Evolutionary conservation across 225 moss, liverwort and hornwort genomes (phyloP), one percentile per base, ranked within the genome.

Genomic region (Lunularia cruciata): DNA sequence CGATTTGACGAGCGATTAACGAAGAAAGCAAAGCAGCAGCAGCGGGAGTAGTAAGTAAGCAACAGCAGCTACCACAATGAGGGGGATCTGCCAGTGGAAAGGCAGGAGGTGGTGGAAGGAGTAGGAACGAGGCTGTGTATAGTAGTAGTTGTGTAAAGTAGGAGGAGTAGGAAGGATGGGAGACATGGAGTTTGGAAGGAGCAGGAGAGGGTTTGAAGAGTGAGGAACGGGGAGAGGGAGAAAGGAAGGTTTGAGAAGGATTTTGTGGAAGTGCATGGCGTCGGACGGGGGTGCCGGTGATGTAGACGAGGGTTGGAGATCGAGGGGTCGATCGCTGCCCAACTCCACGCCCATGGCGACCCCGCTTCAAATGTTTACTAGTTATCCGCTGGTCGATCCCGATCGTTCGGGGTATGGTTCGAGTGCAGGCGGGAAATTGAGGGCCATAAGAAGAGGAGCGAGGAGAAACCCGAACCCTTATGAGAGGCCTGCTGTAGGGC

Each of bases 401-500:
- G 81, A 76, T 57, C 80, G 62, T 34, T 62, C 68, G 63, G 61
- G 75, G 10, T 80, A 75, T 63, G 76, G 72, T 47, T 34, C 60
- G 4, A 39, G 43, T 3, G 58, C 28, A 36, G 73, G 73, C 6
- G 72, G 75, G 2, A 76, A 66, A 69, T 61, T 58, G 62, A 75
- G 69, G 63, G 46, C 65, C 45, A 4, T 15, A 26, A 63, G 78
- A 12, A 73, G 37, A 48, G 57, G 33, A 53, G 70, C 38, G 53
- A 71, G 51, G 8, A 80, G 47, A 48, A 66, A 51, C n/a, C 39
- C 79, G 0, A 83, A 83, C 19, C 92, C 95, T 36, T 95, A 92
- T 57, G 90, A 92, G 69, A 86, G 95, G 75, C 95, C 95, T 69
- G 74, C 87, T 27, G 60, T 79, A 5, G 95, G 91, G 45, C 82